These are phyloP conservation scores for Septoria petroselini DNA, from an alignment of 2,329 filamentous ascomycete genomes.

Conservation along the genomic window DNA sequence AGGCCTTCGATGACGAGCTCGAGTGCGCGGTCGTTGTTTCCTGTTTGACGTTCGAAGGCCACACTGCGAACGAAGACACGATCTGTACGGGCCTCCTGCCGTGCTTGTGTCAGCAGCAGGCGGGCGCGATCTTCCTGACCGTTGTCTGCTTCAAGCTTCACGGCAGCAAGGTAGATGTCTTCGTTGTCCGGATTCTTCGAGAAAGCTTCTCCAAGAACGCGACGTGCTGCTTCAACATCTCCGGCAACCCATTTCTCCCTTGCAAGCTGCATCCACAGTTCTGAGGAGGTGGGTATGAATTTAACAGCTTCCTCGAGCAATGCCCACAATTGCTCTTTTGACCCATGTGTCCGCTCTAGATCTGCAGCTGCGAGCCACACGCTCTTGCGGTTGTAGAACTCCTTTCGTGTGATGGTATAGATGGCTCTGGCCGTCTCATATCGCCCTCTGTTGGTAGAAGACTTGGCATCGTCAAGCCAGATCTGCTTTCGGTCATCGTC, in stretches of 20 bases:
- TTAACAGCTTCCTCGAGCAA: constrained; percentile 91
- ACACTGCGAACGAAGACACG: constrained; percentile 97
- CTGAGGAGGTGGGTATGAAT: constrained; percentile 84
- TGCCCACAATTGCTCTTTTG: constrained; percentile 75
- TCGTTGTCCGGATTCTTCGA: constrained; percentile 95
- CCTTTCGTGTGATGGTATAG: constrained; percentile 81
- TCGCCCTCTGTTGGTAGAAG: constrained; percentile 73
- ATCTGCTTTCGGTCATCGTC: constrained; percentile 94
- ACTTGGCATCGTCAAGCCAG: constrained; percentile 90
- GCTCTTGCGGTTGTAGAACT: constrained; percentile 83
- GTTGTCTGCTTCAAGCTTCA: constrained; percentile 92
- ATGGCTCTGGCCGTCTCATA: constrained; percentile 93
- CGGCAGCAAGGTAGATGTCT: constrained; percentile 94
- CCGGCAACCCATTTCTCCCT: constrained; percentile 91
- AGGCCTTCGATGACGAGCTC: constrained; percentile 84
- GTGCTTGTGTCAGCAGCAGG: constrained; percentile 74
- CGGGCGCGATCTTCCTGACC: constrained; percentile 77
- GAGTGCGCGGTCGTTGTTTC: constrained; percentile 74
- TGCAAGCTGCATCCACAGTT: constrained; percentile 92
- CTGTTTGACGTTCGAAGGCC: constrained; percentile 83
- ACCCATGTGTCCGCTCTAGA: constrained; percentile 84
- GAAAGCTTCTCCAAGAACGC: constrained; percentile 84
- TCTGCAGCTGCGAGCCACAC: constrained; percentile 90
- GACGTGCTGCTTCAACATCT: constrained; percentile 79
- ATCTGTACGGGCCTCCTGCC: constrained; percentile 87